A percentile compares a stretch with the other conserved stretches of the same genome.
These are phyloP conservation scores for Quercus tomentella DNA, from an alignment of 331 rosid genomes.

Conservation along the genomic window DNA sequence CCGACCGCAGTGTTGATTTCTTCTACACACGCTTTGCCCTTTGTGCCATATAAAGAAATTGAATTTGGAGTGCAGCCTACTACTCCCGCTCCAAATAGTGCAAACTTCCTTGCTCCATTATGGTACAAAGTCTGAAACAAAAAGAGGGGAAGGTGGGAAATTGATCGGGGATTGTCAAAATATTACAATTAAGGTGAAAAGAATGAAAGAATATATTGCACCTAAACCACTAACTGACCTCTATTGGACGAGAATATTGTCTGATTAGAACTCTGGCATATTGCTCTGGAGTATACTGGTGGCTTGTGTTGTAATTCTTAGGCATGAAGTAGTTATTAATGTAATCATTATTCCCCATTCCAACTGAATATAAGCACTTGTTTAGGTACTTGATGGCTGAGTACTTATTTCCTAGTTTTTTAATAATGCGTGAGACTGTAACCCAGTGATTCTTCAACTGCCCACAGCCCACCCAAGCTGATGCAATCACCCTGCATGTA, in stretches of 20 bases:
- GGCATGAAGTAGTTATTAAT: constrained; percentile 56
- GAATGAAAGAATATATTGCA: not conserved
- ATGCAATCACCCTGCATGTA: constrained; percentile 39
- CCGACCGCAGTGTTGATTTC: constrained; percentile 32
- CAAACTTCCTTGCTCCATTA: constrained; percentile 63
- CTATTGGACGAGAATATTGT: constrained; percentile 16
- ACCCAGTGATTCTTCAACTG: constrained; percentile 36
- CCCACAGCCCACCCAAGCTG: constrained; percentile 16
- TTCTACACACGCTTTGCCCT: constrained; percentile 38
- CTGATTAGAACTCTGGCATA: constrained; percentile 28
- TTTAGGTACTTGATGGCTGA: constrained; percentile 20
- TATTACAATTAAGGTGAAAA: not conserved
- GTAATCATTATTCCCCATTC: constrained; percentile 61
- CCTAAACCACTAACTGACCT: constrained; percentile 22
- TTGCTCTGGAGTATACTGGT: not conserved
- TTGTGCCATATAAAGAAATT: constrained; percentile 14
- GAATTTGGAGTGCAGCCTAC: constrained; percentile 61
- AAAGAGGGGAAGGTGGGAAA: not conserved
- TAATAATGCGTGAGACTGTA: constrained; percentile 13
- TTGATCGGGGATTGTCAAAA: not conserved
- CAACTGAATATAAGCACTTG: constrained; percentile 52
- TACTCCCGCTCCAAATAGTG: constrained; percentile 35
- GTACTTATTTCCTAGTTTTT: constrained; percentile 5
- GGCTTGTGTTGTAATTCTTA: constrained; percentile 10
- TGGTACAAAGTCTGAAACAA: constrained; percentile 27